Evolutionary conservation across 2,329 filamentous ascomycete species (phyloP), one percentile per base, ranked within the genome.

Genomic region (Sordariomycetes sp.): DNA sequence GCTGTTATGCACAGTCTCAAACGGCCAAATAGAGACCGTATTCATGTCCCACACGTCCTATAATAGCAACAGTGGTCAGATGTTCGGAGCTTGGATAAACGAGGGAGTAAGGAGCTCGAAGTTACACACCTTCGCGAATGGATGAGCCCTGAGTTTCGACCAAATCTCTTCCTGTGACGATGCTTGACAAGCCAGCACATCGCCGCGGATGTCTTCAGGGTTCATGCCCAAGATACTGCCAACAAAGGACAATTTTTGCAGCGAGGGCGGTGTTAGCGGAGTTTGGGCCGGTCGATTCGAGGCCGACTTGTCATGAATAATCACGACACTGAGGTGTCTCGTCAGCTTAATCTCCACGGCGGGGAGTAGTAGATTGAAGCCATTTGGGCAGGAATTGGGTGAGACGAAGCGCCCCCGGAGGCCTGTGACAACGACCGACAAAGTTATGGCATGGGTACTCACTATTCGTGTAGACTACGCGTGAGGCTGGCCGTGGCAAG

Each of bases 171-270:
- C 28, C 19, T 18, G 28, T 7, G 28, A 30, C 17, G 28, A 30
- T 17, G 28, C 28, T 30, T 30, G 28, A 19, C 28, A 30, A 30
- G 28, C 28, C 28, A 30, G 28, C 17, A 30, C 14, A 30, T 30
- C 28, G 14, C 28, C 28, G 17, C 28, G 28, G 17, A 30, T 30
- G 28, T 30, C 28, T 30, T 30, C 6, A 30, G 6, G 28, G 17
- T 16, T 16, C 17, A 16, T 30, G 28, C 28, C 28, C 28, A 30
- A 19, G 28, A 30, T 30, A 16, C 19, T 30, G n/a, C 28, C 28
- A 19, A 30, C 28, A 30, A 30, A 30, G 28, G 28, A 18, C n/a
- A 30, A 12, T 30, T 30, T 30, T 30, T 30, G 6, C 28, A 30
- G 17, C 17, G 28, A 30, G 28, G 28, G 28, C 28, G 17, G 28